Evolutionary conservation across 495 filamentous ascomycete genomes (phyloP).

Genomic region (Aspergillus incahuasiensis): DNA sequence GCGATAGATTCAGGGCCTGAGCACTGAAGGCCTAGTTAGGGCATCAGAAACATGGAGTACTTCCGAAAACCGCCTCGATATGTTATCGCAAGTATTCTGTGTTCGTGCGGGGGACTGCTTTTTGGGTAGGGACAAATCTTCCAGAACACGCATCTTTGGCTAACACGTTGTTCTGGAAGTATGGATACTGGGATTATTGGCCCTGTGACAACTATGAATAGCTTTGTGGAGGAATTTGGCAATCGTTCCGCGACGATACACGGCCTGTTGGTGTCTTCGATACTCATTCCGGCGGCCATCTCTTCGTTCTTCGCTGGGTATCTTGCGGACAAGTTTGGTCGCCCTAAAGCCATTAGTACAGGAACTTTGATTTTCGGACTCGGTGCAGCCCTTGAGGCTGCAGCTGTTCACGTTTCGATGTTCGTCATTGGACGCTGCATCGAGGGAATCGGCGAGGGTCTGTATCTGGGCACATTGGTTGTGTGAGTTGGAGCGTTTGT

Average conservation of each 20-base stretch:
- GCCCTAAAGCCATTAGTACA: slow-evolving; percentile 48
- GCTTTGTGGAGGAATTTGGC: slow-evolving; percentile 47
- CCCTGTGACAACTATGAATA: slow-evolving; percentile 54
- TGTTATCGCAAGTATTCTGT: slow-evolving; percentile 18
- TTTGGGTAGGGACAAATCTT: slow-evolving; percentile 11
- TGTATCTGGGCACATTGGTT: slow-evolving; percentile 52
- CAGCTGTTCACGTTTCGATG: slow-evolving; percentile 44
- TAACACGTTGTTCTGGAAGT: slow-evolving; percentile 13
- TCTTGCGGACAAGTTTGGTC: slow-evolving; percentile 55
- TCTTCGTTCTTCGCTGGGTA: slow-evolving; percentile 60
- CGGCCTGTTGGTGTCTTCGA: slow-evolving; percentile 59
- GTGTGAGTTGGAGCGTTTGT: slow-evolving; percentile 27
- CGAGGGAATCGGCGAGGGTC: slow-evolving; percentile 56
- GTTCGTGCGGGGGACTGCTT: slow-evolving; percentile 17
- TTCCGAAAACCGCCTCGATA: slow-evolving; percentile 15
- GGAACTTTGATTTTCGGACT: slow-evolving; percentile 52
- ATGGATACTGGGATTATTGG: slow-evolving; percentile 64
- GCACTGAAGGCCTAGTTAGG: background rate
- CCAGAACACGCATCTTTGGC: background rate
- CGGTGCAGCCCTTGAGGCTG: slow-evolving; percentile 50
- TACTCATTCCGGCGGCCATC: slow-evolving; percentile 57
- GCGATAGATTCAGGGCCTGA: too few species aligned
- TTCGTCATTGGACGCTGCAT: slow-evolving; percentile 52
- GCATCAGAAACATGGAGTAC: slow-evolving; percentile 1
- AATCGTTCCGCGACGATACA: slow-evolving; percentile 50